A percentile compares a stretch with the other conserved stretches of the same genome.
phyloP scores from a whole-genome alignment of 2,329 filamentous ascomycete genomes.

The Ophiosphaerella narmari region DNA sequence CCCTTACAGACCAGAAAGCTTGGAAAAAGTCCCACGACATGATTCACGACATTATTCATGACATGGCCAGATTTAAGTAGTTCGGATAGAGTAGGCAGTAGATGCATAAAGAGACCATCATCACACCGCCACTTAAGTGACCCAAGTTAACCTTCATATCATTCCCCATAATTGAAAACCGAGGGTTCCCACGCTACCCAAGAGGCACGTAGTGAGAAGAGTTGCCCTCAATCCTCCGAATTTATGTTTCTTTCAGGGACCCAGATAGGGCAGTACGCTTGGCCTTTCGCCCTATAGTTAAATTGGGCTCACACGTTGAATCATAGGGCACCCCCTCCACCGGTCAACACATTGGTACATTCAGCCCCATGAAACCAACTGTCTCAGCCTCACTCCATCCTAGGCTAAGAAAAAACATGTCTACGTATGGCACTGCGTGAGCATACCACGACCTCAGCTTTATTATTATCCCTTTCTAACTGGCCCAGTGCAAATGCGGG shows the following conservation, averaged over 20 bases:
- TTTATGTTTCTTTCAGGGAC: neutral
- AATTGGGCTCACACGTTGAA: neutral
- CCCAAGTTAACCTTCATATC: too few relatives aligned
- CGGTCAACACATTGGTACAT: neutral
- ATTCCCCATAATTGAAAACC: too few relatives aligned
- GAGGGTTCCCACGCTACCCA: too few relatives aligned
- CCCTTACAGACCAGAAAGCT: too few relatives aligned
- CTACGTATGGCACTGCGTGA: slow-evolving; percentile 4
- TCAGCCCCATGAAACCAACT: neutral
- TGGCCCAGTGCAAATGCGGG: slow-evolving; percentile 1
- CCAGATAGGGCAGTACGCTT: neutral
- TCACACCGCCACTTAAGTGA: too few relatives aligned
- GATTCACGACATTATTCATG: too few relatives aligned
- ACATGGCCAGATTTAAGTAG: too few relatives aligned
- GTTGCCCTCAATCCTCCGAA: too few relatives aligned
- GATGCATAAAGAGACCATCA: too few relatives aligned
- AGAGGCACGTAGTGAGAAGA: too few relatives aligned
- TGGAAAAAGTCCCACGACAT: too few relatives aligned
- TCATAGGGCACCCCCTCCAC: neutral
- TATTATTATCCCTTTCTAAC: neutral
- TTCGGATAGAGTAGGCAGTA: too few relatives aligned
- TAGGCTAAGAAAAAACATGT: slow-evolving; percentile 4
- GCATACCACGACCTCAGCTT: neutral
- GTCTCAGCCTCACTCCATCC: neutral
- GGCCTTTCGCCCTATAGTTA: neutral